These are phyloP conservation scores for Colletotrichum echinochloae DNA, from an alignment of 2,329 filamentous ascomycete genomes.

Conservation along the genomic window DNA sequence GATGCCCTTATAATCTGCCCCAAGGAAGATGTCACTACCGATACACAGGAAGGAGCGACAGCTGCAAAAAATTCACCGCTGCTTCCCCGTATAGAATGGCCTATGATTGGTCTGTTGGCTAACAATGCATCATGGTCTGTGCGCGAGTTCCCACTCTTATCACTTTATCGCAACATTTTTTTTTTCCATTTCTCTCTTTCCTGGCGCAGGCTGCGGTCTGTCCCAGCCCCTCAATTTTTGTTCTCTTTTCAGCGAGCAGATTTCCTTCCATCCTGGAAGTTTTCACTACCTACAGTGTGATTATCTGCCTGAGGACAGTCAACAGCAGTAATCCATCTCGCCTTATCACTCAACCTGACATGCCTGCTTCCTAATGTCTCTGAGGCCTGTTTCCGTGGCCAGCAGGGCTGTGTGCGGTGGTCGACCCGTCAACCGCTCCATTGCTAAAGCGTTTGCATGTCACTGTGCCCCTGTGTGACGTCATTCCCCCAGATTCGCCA, in stretches of 20 bases:
- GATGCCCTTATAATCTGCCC: slow-evolving; percentile 57
- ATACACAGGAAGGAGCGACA: slow-evolving; percentile 52
- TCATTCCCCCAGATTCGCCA: slow-evolving; percentile 15
- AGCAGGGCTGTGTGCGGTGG: too few relatives aligned
- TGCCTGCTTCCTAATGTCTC: neutral
- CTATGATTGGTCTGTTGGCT: neutral
- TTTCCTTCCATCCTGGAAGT: slow-evolving; percentile 1
- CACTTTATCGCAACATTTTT: slow-evolving; percentile 36
- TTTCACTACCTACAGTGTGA: neutral
- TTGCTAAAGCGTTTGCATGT: neutral
- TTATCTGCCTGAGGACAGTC: slow-evolving; percentile 11
- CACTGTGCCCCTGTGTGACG: slow-evolving; percentile 1
- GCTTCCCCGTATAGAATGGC: slow-evolving; percentile 25
- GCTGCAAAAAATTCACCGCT: slow-evolving; percentile 50
- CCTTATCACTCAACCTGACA: neutral
- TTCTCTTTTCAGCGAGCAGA: slow-evolving; percentile 7
- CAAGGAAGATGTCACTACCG: slow-evolving; percentile 50
- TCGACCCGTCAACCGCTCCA: neutral
- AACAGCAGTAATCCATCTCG: neutral
- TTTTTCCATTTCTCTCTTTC: neutral
- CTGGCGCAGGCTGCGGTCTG: too few relatives aligned
- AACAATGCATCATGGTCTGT: slow-evolving; percentile 15
- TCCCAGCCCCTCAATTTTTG: slow-evolving; percentile 39
- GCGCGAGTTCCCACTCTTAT: slow-evolving; percentile 9
- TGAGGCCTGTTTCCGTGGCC: neutral